Conservation (phyloP, 495 filamentous ascomycete species). For the Aspergillus baeticus region DNA sequence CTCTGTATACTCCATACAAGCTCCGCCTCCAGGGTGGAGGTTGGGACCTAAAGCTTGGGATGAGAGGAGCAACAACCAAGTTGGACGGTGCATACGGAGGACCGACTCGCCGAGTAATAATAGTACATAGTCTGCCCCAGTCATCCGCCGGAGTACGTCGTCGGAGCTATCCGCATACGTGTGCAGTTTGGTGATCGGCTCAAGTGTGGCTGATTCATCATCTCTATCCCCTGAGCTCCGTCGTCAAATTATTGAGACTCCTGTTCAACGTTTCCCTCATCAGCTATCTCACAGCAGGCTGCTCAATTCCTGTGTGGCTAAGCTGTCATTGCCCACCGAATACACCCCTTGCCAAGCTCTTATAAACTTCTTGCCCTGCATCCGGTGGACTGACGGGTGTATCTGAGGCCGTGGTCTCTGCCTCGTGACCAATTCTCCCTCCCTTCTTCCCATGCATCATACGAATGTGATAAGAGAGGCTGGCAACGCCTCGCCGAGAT, state of each 20-base stretch:
- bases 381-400: neutral
- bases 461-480: neutral
- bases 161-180: neutral
- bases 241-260: neutral
- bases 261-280: neutral
- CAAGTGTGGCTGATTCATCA: neutral
- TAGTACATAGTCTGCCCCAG: neutral
- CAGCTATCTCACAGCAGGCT: constrained; percentile 1
- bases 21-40: constrained; percentile 6
- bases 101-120: neutral
- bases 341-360: constrained; percentile 1
- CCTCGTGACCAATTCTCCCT: neutral
- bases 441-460: neutral
- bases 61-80: too few species aligned
- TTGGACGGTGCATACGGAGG: neutral
- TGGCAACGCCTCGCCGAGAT: neutral
- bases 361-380: neutral
- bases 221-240: too few species aligned
- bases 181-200: neutral
- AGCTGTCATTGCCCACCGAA: neutral
- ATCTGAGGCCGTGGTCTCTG: neutral
- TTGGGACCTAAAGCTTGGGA: neutral
- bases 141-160: neutral
- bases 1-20: neutral
- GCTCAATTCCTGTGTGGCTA: constrained; percentile 5